A percentile compares a stretch with the other conserved stretches of the same genome.
These are phyloP conservation scores for Pulveroboletus ravenelii DNA, from an alignment of 768 basidiomycete genomes.

Conservation along the genomic window DNA sequence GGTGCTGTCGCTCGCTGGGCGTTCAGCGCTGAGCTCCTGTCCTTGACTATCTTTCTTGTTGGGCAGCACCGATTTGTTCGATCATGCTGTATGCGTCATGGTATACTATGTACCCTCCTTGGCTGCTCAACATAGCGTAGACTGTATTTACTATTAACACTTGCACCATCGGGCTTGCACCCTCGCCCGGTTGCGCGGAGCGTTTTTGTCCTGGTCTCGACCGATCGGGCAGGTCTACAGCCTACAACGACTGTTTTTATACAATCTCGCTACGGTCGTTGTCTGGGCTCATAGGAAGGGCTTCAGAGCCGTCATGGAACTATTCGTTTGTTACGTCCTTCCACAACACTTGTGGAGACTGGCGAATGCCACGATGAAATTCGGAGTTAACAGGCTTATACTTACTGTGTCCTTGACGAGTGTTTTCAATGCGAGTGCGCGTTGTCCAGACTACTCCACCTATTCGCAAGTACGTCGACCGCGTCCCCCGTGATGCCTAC, in stretches of 20 bases:
- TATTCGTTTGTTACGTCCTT: neutral
- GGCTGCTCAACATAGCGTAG: conserved; percentile 7
- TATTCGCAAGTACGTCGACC: conserved; percentile 49
- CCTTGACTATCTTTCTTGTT: conserved; percentile 5
- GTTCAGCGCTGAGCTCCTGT: neutral
- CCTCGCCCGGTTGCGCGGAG: neutral
- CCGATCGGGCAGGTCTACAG: neutral
- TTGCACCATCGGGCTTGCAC: neutral
- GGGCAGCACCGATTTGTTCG: conserved; percentile 4
- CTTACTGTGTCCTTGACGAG: conserved; percentile 20
- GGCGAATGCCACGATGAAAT: conserved; percentile 6
- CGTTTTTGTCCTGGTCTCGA: neutral
- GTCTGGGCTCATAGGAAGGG: conserved; percentile 3
- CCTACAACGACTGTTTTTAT: neutral
- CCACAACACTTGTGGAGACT: conserved; percentile 7
- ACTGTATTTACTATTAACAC: conserved; percentile 3
- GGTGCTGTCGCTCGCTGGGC: neutral
- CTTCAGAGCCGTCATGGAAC: conserved; percentile 2
- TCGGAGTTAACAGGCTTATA: conserved; percentile 23
- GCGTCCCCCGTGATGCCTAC: neutral
- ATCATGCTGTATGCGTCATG: conserved; percentile 7
- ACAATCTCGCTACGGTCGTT: neutral
- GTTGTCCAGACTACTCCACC: conserved; percentile 59
- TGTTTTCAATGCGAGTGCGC: conserved; percentile 20
- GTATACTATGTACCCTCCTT: conserved; percentile 1